Percentiles rank a stretch among this genome's conserved stretches.
These are phyloP conservation scores for Malbranchea zuffiana DNA, from an alignment of 2,329 filamentous ascomycete species.

Conservation along the genomic window DNA sequence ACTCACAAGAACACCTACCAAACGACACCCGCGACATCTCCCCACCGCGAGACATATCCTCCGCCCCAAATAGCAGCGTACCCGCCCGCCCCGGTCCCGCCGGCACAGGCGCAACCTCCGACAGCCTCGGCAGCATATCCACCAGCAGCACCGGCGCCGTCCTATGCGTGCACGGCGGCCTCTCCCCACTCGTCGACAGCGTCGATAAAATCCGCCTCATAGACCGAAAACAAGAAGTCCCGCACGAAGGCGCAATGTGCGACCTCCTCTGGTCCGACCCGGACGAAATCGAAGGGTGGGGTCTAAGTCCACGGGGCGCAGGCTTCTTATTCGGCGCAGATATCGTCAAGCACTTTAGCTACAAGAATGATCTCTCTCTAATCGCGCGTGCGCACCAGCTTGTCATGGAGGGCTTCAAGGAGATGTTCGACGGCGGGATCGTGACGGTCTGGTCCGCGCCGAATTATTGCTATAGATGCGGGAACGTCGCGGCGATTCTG, in stretches of 20 bases:
- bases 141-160: constrained; percentile 69
- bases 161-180: constrained; percentile 86
- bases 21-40: constrained; percentile 30
- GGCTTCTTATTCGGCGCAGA: constrained; percentile 90
- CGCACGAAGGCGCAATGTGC: constrained; percentile 97
- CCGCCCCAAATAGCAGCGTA: constrained; percentile 31
- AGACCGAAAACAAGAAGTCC: constrained; percentile 95
- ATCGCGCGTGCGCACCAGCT: constrained; percentile 93
- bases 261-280: constrained; percentile 97
- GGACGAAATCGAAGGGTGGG: constrained; percentile 96
- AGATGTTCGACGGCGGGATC: constrained; percentile 94
- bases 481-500: constrained; percentile 88
- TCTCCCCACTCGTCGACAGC: constrained; percentile 81
- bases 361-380: constrained; percentile 80
- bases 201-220: constrained; percentile 92
- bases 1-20: constrained; percentile 25
- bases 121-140: constrained; percentile 43
- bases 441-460: constrained; percentile 98
- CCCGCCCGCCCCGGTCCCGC: constrained; percentile 56
- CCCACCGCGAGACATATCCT: constrained; percentile 33
- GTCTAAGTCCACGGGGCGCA: constrained; percentile 80
- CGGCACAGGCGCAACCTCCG: constrained; percentile 66
- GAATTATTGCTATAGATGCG: constrained; percentile 93
- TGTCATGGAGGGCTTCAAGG: constrained; percentile 99
- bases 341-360: constrained; percentile 93